These are phyloP conservation scores for Bipolaris oryzae DNA, from an alignment of 2,329 filamentous ascomycete genomes.

Conservation along the genomic window DNA sequence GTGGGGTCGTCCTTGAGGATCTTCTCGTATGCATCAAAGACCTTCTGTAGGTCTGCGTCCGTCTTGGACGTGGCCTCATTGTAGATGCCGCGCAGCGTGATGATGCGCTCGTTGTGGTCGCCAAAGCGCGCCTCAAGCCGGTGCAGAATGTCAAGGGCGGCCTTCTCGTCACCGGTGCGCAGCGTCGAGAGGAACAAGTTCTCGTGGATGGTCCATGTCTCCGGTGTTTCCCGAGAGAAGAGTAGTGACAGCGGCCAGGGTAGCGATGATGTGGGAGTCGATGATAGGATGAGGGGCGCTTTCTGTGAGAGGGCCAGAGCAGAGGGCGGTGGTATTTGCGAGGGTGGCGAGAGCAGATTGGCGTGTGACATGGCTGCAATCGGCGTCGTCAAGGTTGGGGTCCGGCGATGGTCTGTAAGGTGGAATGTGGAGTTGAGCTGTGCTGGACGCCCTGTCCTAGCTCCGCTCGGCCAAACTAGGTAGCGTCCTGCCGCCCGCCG, in stretches of 20 bases:
- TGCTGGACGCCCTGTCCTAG: slow-evolving; percentile 13
- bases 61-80: slow-evolving; percentile 80
- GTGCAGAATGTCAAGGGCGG: slow-evolving; percentile 76
- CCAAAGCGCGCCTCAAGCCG: slow-evolving; percentile 82
- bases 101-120: slow-evolving; percentile 79
- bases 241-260: slow-evolving; percentile 60
- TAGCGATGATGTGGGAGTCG: slow-evolving; percentile 49
- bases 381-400: slow-evolving; percentile 1
- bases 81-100: slow-evolving; percentile 80
- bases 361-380: slow-evolving; percentile 35
- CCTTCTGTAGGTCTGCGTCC: slow-evolving; percentile 66
- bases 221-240: slow-evolving; percentile 68
- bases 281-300: slow-evolving; percentile 49
- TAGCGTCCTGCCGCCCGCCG: not conserved
- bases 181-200: slow-evolving; percentile 85
- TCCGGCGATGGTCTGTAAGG: slow-evolving; percentile 7
- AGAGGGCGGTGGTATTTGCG: slow-evolving; percentile 46
- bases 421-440: slow-evolving; percentile 15
- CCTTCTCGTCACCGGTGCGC: slow-evolving; percentile 79
- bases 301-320: slow-evolving; percentile 57
- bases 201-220: slow-evolving; percentile 85
- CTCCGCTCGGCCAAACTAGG: slow-evolving; percentile 28
- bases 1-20: slow-evolving; percentile 75
- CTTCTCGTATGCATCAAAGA: slow-evolving; percentile 78
- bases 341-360: slow-evolving; percentile 51